Evolutionary conservation across 106 monocot species (phyloP).

Genomic region (Triglochin maritima): DNA sequence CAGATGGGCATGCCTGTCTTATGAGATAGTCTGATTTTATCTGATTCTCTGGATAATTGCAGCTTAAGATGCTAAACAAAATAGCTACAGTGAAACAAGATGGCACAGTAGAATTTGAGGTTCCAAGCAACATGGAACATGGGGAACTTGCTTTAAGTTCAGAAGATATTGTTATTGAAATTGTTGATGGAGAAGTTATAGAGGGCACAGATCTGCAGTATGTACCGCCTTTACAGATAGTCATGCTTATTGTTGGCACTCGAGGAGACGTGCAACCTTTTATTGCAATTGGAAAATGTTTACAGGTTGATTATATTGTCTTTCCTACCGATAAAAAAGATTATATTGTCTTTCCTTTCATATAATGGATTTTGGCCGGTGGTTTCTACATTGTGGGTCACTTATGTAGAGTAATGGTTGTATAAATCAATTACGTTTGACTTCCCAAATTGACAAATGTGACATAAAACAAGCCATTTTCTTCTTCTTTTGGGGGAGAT

Average conservation of each 20-base stretch:
- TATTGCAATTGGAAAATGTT: slow-evolving; percentile 88
- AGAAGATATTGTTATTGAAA: slow-evolving; percentile 31
- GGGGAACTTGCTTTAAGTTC: slow-evolving; percentile 20
- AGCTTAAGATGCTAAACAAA: slow-evolving; percentile 79
- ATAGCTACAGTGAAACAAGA: slow-evolving; percentile 82
- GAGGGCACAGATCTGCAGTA: slow-evolving; percentile 43
- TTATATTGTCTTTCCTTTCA: slow-evolving; percentile 5
- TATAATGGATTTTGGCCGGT: not conserved
- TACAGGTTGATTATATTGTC: slow-evolving; percentile 51
- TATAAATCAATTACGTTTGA: too few species aligned
- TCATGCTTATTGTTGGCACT: slow-evolving; percentile 97
- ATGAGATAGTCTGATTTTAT: too few species aligned
- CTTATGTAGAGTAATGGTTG: too few species aligned
- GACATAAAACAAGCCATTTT: too few species aligned
- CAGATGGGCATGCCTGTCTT: too few species aligned
- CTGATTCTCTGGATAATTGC: slow-evolving; percentile 5
- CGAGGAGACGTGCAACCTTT: slow-evolving; percentile 97
- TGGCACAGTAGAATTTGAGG: slow-evolving; percentile 76
- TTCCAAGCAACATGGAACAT: slow-evolving; percentile 55
- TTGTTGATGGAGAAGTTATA: slow-evolving; percentile 38
- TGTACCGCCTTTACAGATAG: slow-evolving; percentile 81
- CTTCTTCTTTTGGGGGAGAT: too few species aligned
- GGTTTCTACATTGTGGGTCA: not conserved
- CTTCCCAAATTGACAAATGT: too few species aligned
- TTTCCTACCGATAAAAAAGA: too few species aligned